Percentiles rank a stretch among this genome's conserved stretches.
These are phyloP conservation scores for Taxawa tesnikishii DNA, from an alignment of 2,329 filamentous ascomycete genomes.

Conservation along the genomic window DNA sequence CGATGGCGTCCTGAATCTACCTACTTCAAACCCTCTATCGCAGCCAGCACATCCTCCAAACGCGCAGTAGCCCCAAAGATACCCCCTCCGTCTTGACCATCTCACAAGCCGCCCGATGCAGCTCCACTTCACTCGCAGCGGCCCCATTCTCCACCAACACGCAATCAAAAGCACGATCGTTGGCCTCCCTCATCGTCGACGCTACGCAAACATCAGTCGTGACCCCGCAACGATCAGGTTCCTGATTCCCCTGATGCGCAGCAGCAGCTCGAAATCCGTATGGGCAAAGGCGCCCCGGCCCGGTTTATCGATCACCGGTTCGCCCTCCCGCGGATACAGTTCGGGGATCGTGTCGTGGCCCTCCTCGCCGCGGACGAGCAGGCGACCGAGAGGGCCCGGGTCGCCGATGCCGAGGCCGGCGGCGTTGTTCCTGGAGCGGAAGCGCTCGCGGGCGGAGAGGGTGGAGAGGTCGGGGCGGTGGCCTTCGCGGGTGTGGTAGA, in stretches of 20 bases:
- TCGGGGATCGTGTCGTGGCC: slow-evolving; percentile 45
- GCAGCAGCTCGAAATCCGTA: slow-evolving; percentile 39
- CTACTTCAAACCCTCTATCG: too few species aligned
- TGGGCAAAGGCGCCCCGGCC: slow-evolving; percentile 49
- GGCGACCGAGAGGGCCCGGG: slow-evolving; percentile 38
- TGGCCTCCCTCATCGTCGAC: slow-evolving; percentile 43
- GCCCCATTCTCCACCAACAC: slow-evolving; percentile 21
- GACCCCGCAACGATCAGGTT: slow-evolving; percentile 47
- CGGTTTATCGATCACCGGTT: slow-evolving; percentile 45
- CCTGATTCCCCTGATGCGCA: slow-evolving; percentile 44
- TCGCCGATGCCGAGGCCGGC: slow-evolving; percentile 40
- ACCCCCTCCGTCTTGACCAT: too few species aligned
- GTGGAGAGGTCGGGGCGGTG: slow-evolving; percentile 40
- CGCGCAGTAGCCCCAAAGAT: too few species aligned
- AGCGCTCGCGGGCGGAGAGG: slow-evolving; percentile 37
- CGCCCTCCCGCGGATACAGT: slow-evolving; percentile 36
- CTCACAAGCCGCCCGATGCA: too few species aligned
- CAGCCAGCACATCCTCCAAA: too few species aligned
- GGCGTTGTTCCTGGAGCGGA: slow-evolving; percentile 35
- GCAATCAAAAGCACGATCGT: slow-evolving; percentile 49
- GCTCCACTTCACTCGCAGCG: too few species aligned
- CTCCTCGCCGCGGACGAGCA: slow-evolving; percentile 41
- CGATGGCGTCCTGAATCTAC: too few species aligned
- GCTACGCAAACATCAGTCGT: slow-evolving; percentile 49
- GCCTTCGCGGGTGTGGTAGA: slow-evolving; percentile 39